phyloP scores from a whole-genome alignment of 73 alveolate genomes.

The Paramecium octaurelia region DNA sequence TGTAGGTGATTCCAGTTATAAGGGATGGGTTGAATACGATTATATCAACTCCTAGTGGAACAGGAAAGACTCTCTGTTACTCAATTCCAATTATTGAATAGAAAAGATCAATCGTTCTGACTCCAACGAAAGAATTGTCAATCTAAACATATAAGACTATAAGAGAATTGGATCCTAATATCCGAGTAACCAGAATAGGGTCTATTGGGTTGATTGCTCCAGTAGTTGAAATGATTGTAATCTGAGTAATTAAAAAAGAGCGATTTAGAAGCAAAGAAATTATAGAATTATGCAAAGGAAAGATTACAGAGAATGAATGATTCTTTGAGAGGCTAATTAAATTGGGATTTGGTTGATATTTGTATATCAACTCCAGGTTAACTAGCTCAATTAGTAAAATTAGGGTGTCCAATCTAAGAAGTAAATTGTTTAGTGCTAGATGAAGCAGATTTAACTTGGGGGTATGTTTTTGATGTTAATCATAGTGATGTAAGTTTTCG shows the following conservation, averaged over 20 bases:
- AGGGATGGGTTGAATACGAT: background rate
- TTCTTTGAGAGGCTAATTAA: background rate
- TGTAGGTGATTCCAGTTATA: background rate
- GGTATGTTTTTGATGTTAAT: background rate
- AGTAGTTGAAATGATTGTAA: slow-evolving; percentile 23
- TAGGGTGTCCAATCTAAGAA: background rate
- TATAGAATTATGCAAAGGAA: background rate
- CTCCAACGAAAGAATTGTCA: background rate
- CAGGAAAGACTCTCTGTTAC: background rate
- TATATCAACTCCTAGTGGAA: background rate
- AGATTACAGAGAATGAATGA: background rate
- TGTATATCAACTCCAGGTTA: background rate
- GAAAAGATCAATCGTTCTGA: background rate
- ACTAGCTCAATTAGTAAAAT: background rate
- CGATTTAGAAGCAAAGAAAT: background rate
- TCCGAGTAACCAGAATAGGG: background rate
- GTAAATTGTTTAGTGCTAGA: background rate
- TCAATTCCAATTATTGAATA: background rate
- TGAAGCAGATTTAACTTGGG: slow-evolving; percentile 32
- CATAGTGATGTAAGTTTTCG: background rate
- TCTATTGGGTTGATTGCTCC: slow-evolving; percentile 13
- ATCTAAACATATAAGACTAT: background rate
- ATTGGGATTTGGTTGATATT: slow-evolving; percentile 26
- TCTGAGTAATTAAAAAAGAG: background rate
- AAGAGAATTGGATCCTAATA: background rate